These are phyloP conservation scores for Casaregolazyma suthepensis DNA, from an alignment of 1,139 yeast species.

Conservation along the genomic window DNA sequence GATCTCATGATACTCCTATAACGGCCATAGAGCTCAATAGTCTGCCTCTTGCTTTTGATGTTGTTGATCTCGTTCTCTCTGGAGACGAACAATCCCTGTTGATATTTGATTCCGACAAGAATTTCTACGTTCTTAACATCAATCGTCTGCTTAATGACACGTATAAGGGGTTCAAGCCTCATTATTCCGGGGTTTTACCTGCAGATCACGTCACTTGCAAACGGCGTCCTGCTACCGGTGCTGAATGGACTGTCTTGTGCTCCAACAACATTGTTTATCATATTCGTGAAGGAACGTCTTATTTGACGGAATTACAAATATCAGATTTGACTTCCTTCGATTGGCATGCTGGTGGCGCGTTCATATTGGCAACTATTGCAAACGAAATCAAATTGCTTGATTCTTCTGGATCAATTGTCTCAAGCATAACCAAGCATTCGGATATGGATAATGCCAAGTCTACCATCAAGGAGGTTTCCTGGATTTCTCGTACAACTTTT, in stretches of 20 bases:
- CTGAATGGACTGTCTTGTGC: neutral
- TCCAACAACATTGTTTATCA: neutral
- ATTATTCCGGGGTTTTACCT: neutral
- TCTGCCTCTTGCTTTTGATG: constrained; percentile 1
- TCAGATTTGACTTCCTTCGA: neutral
- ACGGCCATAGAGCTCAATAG: neutral
- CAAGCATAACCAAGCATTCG: neutral
- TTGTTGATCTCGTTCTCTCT: constrained; percentile 1
- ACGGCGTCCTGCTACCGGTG: constrained; percentile 1
- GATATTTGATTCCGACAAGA: neutral
- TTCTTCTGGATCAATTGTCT: constrained; percentile 8
- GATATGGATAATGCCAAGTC: neutral
- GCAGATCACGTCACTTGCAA: neutral
- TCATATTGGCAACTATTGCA: constrained; percentile 7
- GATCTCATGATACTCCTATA: neutral
- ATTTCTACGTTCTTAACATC: neutral
- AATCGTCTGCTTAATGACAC: neutral
- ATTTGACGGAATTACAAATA: neutral
- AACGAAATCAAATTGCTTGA: constrained; percentile 24
- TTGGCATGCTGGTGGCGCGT: constrained; percentile 5
- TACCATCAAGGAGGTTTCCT: neutral
- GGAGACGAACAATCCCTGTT: neutral
- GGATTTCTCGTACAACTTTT: constrained; percentile 1
- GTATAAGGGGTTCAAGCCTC: neutral
- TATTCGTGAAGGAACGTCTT: neutral